Evolutionary conservation across 2,329 filamentous ascomycete species (phyloP), one percentile per base, ranked within the genome.

Genomic region (Madurella fahalii): DNA sequence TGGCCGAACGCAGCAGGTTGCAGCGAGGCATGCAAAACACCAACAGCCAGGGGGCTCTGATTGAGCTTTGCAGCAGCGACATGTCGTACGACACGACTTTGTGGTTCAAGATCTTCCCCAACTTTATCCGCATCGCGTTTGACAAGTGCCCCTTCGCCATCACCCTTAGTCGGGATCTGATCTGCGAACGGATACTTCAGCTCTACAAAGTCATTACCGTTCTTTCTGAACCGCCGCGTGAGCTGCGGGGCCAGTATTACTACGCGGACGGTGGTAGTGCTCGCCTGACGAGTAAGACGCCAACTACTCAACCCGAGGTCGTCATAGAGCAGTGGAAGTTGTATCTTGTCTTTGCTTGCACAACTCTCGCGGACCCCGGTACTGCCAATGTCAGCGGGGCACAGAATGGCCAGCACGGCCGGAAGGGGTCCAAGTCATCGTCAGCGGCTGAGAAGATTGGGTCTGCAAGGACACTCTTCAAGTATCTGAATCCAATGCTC

Each of bases 31-130:
- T 96, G 70, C 86, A 91, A 62, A 90, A 87, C 67, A 89, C 85
- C 66, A 90, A 90, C 63, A 85, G 86, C 44, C 86, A 92, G 64
- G 92, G 90, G 59, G 93, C 90, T 2, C 75, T 99, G 16, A 88
- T 97, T 34, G 93, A 97, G 68, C 81, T 99, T 20, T 97, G 94
- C 71, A 93, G 90, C 63, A 97, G 94, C 71, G 94, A 97, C 63
- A 85, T 94, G 25, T 90, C 91, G 0, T 96, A 97, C 65, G 94
- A 99, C 68, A 87, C 90, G 2, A 95, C 92, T 0, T 74, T 99
- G 12, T 99, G 94, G 94, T 95, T 94, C 73, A 99, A 97, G 67
- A 87, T 97, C 16, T 99, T 99, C 65, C 95, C 94, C 3, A 97
- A 96, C 65, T 79, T 99, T 32, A 89, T 99, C 53, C 84, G 90